These are phyloP conservation scores for Rhodomyrtus psidioides DNA, from an alignment of 441 rosid genomes.

Conservation along the genomic window DNA sequence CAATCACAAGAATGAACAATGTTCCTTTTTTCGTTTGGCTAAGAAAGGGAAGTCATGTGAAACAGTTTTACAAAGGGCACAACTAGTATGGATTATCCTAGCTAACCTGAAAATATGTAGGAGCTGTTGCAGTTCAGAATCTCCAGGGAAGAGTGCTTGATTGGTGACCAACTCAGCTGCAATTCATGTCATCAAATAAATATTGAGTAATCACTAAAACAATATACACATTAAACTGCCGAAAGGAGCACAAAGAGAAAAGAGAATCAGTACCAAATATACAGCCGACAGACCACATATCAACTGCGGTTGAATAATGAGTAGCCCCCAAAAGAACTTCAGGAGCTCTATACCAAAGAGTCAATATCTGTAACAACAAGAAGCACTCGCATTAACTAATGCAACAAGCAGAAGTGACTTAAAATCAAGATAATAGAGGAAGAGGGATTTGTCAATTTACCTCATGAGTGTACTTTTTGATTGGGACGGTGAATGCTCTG, in stretches of 20 bases:
- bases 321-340: conserved; percentile 93
- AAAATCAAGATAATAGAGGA: neutral
- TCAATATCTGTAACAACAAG: conserved; percentile 53
- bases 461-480: conserved; percentile 96
- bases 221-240: neutral
- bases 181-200: neutral
- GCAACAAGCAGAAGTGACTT: neutral
- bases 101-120: conserved; percentile 81
- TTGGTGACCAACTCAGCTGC: conserved; percentile 80
- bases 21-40: neutral
- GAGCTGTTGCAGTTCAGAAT: conserved; percentile 96
- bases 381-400: neutral
- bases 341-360: conserved; percentile 97
- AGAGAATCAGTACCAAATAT: conserved; percentile 49
- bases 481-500: conserved; percentile 81
- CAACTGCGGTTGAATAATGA: conserved; percentile 98
- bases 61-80: neutral
- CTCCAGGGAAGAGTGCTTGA: conserved; percentile 95
- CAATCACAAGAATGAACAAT: neutral
- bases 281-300: conserved; percentile 97
- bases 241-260: neutral
- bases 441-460: conserved; percentile 14
- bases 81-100: neutral
- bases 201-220: neutral
- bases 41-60: neutral